Percentiles rank a stretch among this genome's conserved stretches.
Conservation (phyloP, 2,329 filamentous ascomycete species). For the Colletotrichum gigasporum region DNA sequence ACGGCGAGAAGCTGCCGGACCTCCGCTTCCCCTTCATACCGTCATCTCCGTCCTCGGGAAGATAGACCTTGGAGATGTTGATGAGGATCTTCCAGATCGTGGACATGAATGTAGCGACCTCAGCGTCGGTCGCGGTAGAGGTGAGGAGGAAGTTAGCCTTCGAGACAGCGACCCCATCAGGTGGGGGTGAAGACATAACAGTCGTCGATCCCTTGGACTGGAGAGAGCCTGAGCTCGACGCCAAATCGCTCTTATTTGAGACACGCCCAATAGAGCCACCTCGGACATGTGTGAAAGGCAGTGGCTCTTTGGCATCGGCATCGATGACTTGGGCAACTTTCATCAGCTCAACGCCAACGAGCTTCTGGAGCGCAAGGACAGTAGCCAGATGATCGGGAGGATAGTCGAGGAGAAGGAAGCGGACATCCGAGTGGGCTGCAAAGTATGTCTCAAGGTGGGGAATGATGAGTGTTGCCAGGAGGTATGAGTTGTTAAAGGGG, state of each 20-base stretch:
- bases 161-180: constrained; percentile 47
- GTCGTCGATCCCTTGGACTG: constrained; percentile 11
- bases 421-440: constrained; percentile 59
- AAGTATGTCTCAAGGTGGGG: constrained; percentile 70
- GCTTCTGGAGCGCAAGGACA: constrained; percentile 64
- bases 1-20: constrained; percentile 42
- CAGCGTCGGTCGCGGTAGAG: constrained; percentile 61
- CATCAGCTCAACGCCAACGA: constrained; percentile 65
- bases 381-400: constrained; percentile 65
- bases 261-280: constrained; percentile 42
- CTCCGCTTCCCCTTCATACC: neutral
- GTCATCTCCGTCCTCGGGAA: constrained; percentile 44
- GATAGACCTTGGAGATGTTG: constrained; percentile 56
- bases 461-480: constrained; percentile 67
- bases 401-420: constrained; percentile 69
- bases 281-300: constrained; percentile 51
- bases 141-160: constrained; percentile 67
- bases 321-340: constrained; percentile 68
- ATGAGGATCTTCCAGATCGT: constrained; percentile 60
- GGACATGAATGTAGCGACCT: constrained; percentile 63
- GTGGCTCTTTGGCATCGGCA: constrained; percentile 46
- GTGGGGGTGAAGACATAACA: neutral
- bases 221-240: constrained; percentile 14
- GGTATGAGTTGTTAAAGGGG: constrained; percentile 61
- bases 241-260: constrained; percentile 20